Base-by-base conservation (phyloP, 2,329 filamentous ascomycete genomes). In the Diaporthe capsici region DNA sequence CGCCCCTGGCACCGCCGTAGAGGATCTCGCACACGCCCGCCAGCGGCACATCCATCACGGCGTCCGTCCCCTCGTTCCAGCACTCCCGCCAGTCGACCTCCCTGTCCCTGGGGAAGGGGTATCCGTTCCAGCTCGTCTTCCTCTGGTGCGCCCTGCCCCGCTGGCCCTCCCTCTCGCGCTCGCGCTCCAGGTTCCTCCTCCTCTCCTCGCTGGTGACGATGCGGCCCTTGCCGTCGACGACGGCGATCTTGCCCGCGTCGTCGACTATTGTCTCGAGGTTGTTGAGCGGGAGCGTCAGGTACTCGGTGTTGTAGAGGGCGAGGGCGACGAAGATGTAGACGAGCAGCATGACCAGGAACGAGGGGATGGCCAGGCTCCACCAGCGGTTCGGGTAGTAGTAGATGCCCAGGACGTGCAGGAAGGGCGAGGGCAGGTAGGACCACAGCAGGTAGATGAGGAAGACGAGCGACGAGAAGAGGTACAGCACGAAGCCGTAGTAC, bases 401-500 rank as follows among this genome's bases (percentile, higher is more conserved):
- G 75, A 99, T 98, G 28, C 97, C 96, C 74, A 99, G 90, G 76
- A 95, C 95, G 83, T 98, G 95, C 58, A 99, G 89, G 83, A 98
- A 95, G 0, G 96, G 95, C 34, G 94, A 95, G 0, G 97, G 97
- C 8, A 98, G 92, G 85, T 97, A 98, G 20, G 94, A 94, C 97
- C 96, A 98, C 15, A 93, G 87, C 20, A 93, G 86, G 83, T 91
- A 94, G 81, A 91, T 88, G 82, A 94, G 87, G 83, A 98, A 98
- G 2, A 92, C 92, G 71, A 97, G 88, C 31, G 93, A 95, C 77
- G 94, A 96, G 82, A 96, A 95, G 53, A 99, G 90, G 86, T 99
- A 98, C 68, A 99, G 90, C 72, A 98, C 96, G 85, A 99, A 99
- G 83, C 97, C 97, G 84, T 98, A 98, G 90, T 98, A 99, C 83